Percentiles rank a stretch among this genome's conserved stretches.
These are phyloP conservation scores for Millerago galiae DNA, from an alignment of 805 yeast genomes.

Conservation along the genomic window DNA sequence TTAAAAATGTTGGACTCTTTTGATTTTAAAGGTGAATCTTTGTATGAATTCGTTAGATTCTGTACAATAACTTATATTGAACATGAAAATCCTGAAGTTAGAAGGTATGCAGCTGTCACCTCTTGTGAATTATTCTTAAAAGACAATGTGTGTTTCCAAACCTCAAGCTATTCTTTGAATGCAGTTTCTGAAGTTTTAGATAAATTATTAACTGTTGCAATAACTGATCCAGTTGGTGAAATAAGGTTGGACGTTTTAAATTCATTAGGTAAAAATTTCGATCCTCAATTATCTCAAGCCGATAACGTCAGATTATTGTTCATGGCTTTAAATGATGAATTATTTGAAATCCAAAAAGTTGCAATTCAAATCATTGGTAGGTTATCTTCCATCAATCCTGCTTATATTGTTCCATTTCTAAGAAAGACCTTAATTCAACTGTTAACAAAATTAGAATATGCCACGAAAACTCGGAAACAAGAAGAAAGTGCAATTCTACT, in stretches of 20 bases:
- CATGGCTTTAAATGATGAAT: slow-evolving; percentile 88
- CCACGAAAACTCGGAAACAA: slow-evolving; percentile 65
- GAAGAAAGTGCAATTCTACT: slow-evolving; percentile 83
- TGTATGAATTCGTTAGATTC: slow-evolving; percentile 82
- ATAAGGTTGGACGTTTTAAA: slow-evolving; percentile 74
- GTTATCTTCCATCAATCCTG: slow-evolving; percentile 81
- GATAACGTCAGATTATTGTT: slow-evolving; percentile 80
- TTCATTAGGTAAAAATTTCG: slow-evolving; percentile 69
- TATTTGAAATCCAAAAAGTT: slow-evolving; percentile 72
- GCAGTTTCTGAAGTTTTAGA: slow-evolving; percentile 84
- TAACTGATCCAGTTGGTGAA: slow-evolving; percentile 84
- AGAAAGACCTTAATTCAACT: slow-evolving; percentile 82
- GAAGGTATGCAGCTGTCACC: slow-evolving; percentile 80
- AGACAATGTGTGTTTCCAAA: slow-evolving; percentile 80
- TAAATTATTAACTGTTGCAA: slow-evolving; percentile 71
- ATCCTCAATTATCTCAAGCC: slow-evolving; percentile 90
- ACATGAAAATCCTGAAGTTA: slow-evolving; percentile 69
- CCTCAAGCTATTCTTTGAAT: slow-evolving; percentile 70
- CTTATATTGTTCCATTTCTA: slow-evolving; percentile 89
- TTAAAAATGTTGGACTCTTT: slow-evolving; percentile 70
- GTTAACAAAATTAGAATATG: slow-evolving; percentile 77
- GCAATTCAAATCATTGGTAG: slow-evolving; percentile 80
- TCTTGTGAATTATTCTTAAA: slow-evolving; percentile 69
- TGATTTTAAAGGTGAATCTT: slow-evolving; percentile 65
- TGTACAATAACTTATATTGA: slow-evolving; percentile 82